Percentiles rank a stretch among this genome's conserved stretches.
These are phyloP conservation scores for Wickerhamomyces hampshirensis DNA, from an alignment of 805 yeast species.

Conservation along the genomic window DNA sequence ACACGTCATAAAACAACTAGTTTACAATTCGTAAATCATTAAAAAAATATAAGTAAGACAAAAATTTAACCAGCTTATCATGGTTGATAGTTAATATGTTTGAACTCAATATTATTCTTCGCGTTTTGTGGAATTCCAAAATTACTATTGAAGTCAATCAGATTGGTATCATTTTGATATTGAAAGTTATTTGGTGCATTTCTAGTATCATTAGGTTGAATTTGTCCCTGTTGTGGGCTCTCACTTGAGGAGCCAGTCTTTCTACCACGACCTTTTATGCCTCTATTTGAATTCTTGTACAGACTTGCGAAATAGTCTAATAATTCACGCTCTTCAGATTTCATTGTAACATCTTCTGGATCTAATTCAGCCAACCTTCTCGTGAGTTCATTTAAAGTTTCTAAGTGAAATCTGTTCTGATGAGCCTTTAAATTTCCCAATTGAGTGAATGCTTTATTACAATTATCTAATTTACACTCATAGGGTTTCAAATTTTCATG, in stretches of 20 bases:
- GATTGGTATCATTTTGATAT: background rate
- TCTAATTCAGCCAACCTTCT: slow-evolving; percentile 60
- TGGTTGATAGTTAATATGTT: slow-evolving; percentile 20
- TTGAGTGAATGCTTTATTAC: slow-evolving; percentile 85
- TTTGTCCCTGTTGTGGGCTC: background rate
- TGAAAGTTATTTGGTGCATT: slow-evolving; percentile 1
- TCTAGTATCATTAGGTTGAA: background rate
- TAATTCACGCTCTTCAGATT: slow-evolving; percentile 61
- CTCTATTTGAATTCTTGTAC: slow-evolving; percentile 85
- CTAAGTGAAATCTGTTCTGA: slow-evolving; percentile 82
- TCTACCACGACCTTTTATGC: slow-evolving; percentile 89
- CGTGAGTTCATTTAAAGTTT: slow-evolving; percentile 64
- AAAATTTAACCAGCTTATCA: too few relatives aligned
- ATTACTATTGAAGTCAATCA: background rate
- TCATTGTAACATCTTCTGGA: slow-evolving; percentile 43
- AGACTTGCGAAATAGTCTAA: slow-evolving; percentile 74
- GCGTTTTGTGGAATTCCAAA: background rate
- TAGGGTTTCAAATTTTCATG: slow-evolving; percentile 78
- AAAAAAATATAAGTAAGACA: background rate
- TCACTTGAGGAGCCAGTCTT: slow-evolving; percentile 16
- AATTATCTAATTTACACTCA: slow-evolving; percentile 73
- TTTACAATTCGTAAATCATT: background rate
- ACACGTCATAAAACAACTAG: background rate
- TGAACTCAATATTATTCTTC: slow-evolving; percentile 21
- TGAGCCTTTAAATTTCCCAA: slow-evolving; percentile 91